Evolutionary conservation across 2,329 filamentous ascomycete genomes (phyloP).

Genomic region (Hymenotorrendiella dingleyae): DNA sequence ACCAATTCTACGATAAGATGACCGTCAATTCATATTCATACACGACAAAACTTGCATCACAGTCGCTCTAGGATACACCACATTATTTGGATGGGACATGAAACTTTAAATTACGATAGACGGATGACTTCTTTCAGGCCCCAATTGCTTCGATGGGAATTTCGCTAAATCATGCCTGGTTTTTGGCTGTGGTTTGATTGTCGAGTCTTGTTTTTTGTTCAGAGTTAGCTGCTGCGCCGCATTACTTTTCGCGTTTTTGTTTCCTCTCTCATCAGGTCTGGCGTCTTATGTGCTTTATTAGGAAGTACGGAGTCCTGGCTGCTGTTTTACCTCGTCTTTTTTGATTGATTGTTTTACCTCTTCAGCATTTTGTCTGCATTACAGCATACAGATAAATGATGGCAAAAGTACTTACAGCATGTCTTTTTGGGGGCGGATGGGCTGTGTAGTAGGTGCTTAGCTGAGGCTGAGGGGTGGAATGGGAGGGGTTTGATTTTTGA

Average conservation of each 20-base stretch:
- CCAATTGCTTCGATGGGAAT: slow-evolving; percentile 15
- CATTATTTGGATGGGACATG: slow-evolving; percentile 32
- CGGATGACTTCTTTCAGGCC: slow-evolving; percentile 20
- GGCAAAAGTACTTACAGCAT: background rate
- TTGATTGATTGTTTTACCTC: too few species aligned
- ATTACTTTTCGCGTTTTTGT: slow-evolving; percentile 21
- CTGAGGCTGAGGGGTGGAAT: too few species aligned
- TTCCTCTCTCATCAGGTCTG: slow-evolving; percentile 19
- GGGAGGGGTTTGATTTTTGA: too few species aligned
- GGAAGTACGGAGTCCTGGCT: slow-evolving; percentile 25
- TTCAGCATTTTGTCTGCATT: slow-evolving; percentile 18
- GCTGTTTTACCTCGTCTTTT: slow-evolving; percentile 17
- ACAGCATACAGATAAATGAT: too few species aligned
- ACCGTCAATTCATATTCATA: slow-evolving; percentile 20
- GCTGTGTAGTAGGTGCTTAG: slow-evolving; percentile 2
- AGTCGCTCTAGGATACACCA: slow-evolving; percentile 25
- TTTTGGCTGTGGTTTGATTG: slow-evolving; percentile 14
- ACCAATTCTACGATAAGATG: slow-evolving; percentile 23
- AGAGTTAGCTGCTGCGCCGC: slow-evolving; percentile 18
- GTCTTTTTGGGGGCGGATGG: too few species aligned
- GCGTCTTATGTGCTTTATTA: slow-evolving; percentile 22
- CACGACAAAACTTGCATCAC: slow-evolving; percentile 21
- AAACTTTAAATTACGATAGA: slow-evolving; percentile 28
- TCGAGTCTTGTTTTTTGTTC: slow-evolving; percentile 14
- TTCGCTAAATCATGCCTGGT: slow-evolving; percentile 16